A percentile compares a stretch with the other conserved stretches of the same genome.
These are phyloP conservation scores for Fraxinus platypoda DNA, from an alignment of 305 asterid species.

Conservation along the genomic window DNA sequence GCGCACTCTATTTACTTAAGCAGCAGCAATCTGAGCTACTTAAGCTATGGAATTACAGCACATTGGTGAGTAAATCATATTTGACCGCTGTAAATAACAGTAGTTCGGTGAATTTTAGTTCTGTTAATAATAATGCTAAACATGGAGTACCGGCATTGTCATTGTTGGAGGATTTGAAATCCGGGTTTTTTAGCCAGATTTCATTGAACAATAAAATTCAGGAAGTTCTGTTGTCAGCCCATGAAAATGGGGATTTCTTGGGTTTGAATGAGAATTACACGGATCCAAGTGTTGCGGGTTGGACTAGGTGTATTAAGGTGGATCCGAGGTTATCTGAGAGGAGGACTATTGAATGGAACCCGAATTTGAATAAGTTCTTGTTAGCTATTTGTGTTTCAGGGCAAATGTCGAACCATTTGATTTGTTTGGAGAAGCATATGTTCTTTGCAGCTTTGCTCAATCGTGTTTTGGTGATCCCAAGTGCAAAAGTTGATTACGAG, in stretches of 20 bases:
- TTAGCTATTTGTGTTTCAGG: conserved; percentile 89
- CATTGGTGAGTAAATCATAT: conserved; percentile 28
- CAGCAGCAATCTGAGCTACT: conserved; percentile 75
- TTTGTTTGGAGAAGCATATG: conserved; percentile 94
- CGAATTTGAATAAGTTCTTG: conserved; percentile 55
- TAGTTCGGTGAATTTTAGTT: conserved; percentile 16
- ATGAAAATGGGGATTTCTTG: conserved; percentile 39
- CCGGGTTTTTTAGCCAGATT: conserved; percentile 60
- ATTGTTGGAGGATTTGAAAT: conserved; percentile 46
- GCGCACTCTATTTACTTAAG: conserved; percentile 63
- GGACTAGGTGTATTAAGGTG: conserved; percentile 7
- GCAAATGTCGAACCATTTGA: conserved; percentile 96
- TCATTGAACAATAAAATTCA: conserved; percentile 76
- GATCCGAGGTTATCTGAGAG: conserved; percentile 7
- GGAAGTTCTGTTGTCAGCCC: conserved; percentile 64
- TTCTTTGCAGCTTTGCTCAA: conserved; percentile 83
- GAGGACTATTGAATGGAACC: conserved; percentile 6
- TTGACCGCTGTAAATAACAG: conserved; percentile 21
- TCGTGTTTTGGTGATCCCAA: conserved; percentile 78
- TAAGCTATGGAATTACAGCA: conserved; percentile 57
- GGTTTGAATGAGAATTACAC: conserved; percentile 12
- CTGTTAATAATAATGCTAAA: not conserved
- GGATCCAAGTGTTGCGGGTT: not conserved
- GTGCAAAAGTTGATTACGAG: conserved; percentile 82
- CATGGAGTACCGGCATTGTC: not conserved